phyloP scores from a whole-genome alignment of 2,329 filamentous ascomycete genomes.

The Sclerotinia subarctica region DNA sequence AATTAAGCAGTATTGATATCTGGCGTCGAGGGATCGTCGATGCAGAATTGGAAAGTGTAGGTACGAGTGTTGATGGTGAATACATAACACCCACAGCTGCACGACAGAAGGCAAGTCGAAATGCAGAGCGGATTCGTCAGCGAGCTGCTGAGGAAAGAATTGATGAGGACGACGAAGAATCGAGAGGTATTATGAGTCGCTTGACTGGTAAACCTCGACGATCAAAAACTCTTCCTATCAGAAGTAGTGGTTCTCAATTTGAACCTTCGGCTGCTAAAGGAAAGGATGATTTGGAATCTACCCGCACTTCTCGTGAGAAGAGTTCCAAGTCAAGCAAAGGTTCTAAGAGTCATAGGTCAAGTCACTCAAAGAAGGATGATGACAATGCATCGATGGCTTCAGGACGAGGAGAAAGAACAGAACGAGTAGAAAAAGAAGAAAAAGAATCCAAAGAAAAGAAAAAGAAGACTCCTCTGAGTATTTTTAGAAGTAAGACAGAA shows the following conservation, averaged over 20 bases:
- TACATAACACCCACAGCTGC: conserved; percentile 38
- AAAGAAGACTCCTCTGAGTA: conserved; percentile 13
- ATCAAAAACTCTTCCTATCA: neutral
- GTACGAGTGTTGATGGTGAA: conserved; percentile 38
- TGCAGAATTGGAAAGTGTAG: conserved; percentile 32
- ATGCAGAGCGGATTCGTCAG: conserved; percentile 28
- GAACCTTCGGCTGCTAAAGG: neutral
- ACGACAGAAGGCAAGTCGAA: conserved; percentile 27
- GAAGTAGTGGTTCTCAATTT: neutral
- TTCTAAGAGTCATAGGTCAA: neutral
- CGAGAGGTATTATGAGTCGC: conserved; percentile 2
- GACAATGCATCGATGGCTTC: neutral
- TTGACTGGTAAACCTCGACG: conserved; percentile 7
- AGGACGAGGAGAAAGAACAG: neutral
- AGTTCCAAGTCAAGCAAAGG: neutral
- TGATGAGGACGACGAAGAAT: conserved; percentile 3
- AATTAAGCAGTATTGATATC: conserved; percentile 37
- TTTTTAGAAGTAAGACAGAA: conserved; percentile 14
- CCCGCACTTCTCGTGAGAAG: neutral
- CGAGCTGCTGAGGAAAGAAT: conserved; percentile 26
- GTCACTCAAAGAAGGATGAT: conserved; percentile 10
- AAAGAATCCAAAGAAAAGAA: conserved; percentile 4
- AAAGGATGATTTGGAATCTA: neutral
- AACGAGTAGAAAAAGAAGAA: neutral
- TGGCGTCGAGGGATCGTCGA: conserved; percentile 39